phyloP scores from a whole-genome alignment of 2,329 filamentous ascomycete genomes.

The Ustulina deusta region DNA sequence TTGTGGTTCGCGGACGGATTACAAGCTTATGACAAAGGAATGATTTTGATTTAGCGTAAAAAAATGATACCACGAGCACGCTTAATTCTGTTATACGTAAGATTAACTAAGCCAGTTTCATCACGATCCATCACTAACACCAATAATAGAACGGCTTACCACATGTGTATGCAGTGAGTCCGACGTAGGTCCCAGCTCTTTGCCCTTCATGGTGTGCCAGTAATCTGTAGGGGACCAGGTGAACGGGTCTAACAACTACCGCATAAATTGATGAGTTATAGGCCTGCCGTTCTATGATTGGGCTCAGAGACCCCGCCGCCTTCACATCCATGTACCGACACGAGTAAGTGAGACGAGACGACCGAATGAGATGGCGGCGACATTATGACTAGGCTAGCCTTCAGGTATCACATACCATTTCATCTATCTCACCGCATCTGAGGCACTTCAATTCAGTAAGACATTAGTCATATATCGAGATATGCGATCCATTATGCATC shows the following conservation, averaged over 20 bases:
- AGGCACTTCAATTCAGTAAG: slow-evolving; percentile 42
- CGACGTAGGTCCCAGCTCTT: slow-evolving; percentile 20
- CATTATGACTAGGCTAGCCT: slow-evolving; percentile 14
- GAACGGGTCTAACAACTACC: slow-evolving; percentile 40
- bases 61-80: slow-evolving; percentile 34
- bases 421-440: slow-evolving; percentile 9
- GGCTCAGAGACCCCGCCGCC: slow-evolving; percentile 29
- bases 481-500: slow-evolving; percentile 21
- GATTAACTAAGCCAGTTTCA: slow-evolving; percentile 18
- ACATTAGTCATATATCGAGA: slow-evolving; percentile 27
- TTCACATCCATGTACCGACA: slow-evolving; percentile 38
- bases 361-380: slow-evolving; percentile 32
- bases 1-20: slow-evolving; percentile 17
- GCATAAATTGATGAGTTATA: slow-evolving; percentile 27
- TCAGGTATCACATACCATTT: neutral
- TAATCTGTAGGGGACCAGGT: slow-evolving; percentile 40
- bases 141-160: slow-evolving; percentile 28
- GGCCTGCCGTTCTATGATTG: slow-evolving; percentile 15
- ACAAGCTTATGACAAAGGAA: slow-evolving; percentile 12
- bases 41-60: slow-evolving; percentile 18
- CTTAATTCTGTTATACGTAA: slow-evolving; percentile 21
- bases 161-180: slow-evolving; percentile 31
- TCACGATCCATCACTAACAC: slow-evolving; percentile 15
- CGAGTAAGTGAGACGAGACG: slow-evolving; percentile 16
- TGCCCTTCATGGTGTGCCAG: slow-evolving; percentile 25